Conservation (phyloP, 768 basidiomycete genomes). For the Leccinum longicurvipes region DNA sequence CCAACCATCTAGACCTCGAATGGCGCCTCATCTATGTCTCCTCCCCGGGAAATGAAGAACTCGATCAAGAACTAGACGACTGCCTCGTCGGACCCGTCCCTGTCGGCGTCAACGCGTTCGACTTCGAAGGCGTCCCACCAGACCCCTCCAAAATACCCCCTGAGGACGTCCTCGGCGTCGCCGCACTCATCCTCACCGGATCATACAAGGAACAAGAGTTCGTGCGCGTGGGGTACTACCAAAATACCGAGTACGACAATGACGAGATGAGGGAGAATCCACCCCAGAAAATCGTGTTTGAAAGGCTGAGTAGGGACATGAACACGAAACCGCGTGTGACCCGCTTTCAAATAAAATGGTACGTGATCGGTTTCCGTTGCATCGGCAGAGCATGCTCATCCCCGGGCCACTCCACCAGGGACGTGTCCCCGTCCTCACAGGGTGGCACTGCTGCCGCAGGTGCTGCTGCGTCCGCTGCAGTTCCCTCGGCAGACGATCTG, state of each 20-base stretch:
- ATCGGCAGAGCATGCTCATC: neutral
- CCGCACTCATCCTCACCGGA: conserved; percentile 94
- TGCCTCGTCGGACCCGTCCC: conserved; percentile 98
- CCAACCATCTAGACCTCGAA: conserved; percentile 70
- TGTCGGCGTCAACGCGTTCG: conserved; percentile 94
- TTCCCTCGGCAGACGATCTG: conserved; percentile 69
- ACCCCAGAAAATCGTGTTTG: conserved; percentile 67
- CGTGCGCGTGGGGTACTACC: conserved; percentile 99
- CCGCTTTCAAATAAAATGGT: conserved; percentile 88
- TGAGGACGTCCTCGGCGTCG: conserved; percentile 92
- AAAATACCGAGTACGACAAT: conserved; percentile 97
- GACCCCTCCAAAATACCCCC: conserved; percentile 79
- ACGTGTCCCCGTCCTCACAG: conserved; percentile 52
- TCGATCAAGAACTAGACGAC: conserved; percentile 96
- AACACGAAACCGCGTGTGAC: conserved; percentile 93
- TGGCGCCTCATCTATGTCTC: conserved; percentile 98
- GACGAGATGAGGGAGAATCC: conserved; percentile 83
- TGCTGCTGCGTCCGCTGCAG: conserved; percentile 68
- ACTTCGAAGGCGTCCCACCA: conserved; percentile 88
- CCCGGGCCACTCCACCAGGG: conserved; percentile 52
- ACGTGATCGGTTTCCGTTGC: conserved; percentile 22
- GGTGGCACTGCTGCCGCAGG: conserved; percentile 46
- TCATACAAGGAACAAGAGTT: conserved; percentile 97
- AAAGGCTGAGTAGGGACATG: conserved; percentile 81
- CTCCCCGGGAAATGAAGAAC: conserved; percentile 84